Conservation (phyloP, 1,139 yeast genomes). For the Debaryomycetaceae sp. region DNA sequence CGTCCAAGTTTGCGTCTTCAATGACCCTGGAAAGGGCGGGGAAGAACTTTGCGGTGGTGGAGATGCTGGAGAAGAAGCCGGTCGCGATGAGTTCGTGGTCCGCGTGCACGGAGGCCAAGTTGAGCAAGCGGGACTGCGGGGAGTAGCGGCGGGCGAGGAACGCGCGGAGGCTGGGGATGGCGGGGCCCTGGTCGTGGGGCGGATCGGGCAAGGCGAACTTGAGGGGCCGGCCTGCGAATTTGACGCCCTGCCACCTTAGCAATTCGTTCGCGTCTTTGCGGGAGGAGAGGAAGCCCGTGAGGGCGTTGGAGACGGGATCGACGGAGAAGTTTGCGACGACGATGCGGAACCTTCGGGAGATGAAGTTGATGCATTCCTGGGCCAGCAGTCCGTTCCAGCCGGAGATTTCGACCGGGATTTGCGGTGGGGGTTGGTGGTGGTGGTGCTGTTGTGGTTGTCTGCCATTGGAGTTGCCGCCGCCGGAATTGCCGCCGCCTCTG, state of each 20-base stretch:
- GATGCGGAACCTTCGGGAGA: conserved; percentile 57
- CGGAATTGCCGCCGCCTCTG: conserved; percentile 23
- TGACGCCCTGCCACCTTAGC: conserved; percentile 58
- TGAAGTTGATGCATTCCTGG: conserved; percentile 58
- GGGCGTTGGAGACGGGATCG: conserved; percentile 32
- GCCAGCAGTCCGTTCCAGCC: conserved; percentile 78
- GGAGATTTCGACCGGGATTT: conserved; percentile 46
- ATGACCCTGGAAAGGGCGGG: conserved; percentile 89
- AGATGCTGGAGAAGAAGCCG: conserved; percentile 57
- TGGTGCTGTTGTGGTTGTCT: conserved; percentile 11
- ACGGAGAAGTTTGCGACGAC: conserved; percentile 36
- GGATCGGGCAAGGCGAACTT: conserved; percentile 35
- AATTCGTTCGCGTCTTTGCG: conserved; percentile 49
- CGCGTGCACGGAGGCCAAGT: conserved; percentile 54
- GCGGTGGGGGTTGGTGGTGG: conserved; percentile 26
- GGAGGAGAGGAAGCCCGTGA: conserved; percentile 48
- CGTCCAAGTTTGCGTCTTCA: conserved; percentile 36
- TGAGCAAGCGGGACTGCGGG: conserved; percentile 52
- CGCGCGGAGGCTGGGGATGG: conserved; percentile 51
- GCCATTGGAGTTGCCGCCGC: conserved; percentile 9
- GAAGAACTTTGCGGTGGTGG: conserved; percentile 67
- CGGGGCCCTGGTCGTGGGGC: conserved; percentile 10
- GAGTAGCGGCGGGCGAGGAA: conserved; percentile 63
- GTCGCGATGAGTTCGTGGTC: conserved; percentile 52
- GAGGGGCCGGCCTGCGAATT: conserved; percentile 68